Evolutionary conservation across 441 rosid genomes (phyloP).

Genomic region (California macrophylla): DNA sequence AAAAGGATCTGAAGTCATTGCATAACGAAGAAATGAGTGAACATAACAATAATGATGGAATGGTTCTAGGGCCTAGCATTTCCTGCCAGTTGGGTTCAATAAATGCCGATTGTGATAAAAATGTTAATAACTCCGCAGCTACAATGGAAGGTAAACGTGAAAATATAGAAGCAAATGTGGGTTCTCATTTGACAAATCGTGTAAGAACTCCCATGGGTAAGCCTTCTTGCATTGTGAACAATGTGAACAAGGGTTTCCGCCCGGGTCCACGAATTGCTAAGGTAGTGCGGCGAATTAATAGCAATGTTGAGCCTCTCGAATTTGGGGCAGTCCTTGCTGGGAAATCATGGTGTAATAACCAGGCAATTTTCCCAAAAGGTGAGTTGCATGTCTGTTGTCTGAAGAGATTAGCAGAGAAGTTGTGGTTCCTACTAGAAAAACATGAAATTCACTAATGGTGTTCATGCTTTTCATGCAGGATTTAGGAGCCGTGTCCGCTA

Average conservation of each 20-base stretch:
- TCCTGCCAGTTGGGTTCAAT: conserved; percentile 23
- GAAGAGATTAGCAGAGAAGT: not conserved
- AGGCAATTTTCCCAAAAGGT: conserved; percentile 92
- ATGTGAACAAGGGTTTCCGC: conserved; percentile 59
- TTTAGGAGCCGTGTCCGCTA: conserved; percentile 83
- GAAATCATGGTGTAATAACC: conserved; percentile 81
- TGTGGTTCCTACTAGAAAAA: not conserved
- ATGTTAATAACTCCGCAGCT: conserved; percentile 26
- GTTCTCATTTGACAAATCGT: conserved; percentile 32
- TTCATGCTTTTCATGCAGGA: conserved; percentile 52
- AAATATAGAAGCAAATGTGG: conserved; percentile 33
- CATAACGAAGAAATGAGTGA: conserved; percentile 30
- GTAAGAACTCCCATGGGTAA: conserved; percentile 35
- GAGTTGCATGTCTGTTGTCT: conserved; percentile 11
- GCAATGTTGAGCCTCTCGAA: conserved; percentile 80
- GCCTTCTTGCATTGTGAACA: conserved; percentile 59
- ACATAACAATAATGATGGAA: conserved; percentile 27
- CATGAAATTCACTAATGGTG: conserved; percentile 10
- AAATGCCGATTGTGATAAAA: conserved; percentile 27
- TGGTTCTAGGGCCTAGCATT: conserved; percentile 25
- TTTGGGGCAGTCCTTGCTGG: conserved; percentile 73
- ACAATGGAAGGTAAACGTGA: conserved; percentile 34
- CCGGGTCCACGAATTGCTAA: conserved; percentile 99
- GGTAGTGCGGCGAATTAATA: conserved; percentile 92
- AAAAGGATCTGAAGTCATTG: conserved; percentile 25